Conservation (phyloP, 179 eudicot species). For the Nepenthes alata region DNA sequence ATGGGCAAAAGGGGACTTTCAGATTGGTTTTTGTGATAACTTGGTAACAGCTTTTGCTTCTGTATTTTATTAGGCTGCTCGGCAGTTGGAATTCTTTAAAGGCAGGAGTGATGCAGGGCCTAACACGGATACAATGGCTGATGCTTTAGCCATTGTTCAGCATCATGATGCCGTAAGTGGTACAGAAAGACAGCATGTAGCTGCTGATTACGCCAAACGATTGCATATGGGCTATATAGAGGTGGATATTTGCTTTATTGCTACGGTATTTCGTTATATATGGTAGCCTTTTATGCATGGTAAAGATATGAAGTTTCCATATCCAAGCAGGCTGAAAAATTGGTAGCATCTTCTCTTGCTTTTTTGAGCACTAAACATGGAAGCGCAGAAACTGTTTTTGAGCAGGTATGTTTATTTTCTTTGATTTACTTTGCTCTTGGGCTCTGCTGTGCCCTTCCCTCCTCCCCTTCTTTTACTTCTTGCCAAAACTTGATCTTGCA, state of each 20-base stretch:
- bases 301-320: neutral
- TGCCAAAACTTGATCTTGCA: too few species aligned
- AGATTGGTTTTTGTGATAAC: neutral
- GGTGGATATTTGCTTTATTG: slow-evolving; percentile 26
- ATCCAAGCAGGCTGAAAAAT: slow-evolving; percentile 60
- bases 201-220: slow-evolving; percentile 75
- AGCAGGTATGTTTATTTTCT: slow-evolving; percentile 43
- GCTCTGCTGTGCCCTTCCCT: neutral
- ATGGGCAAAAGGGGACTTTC: neutral
- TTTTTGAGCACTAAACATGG: slow-evolving; percentile 18
- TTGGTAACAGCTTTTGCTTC: neutral
- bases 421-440: slow-evolving; percentile 2
- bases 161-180: slow-evolving; percentile 98
- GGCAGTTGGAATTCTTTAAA: slow-evolving; percentile 65
- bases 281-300: neutral
- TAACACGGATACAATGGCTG: slow-evolving; percentile 54
- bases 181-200: slow-evolving; percentile 79
- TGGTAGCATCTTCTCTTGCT: slow-evolving; percentile 67
- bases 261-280: neutral
- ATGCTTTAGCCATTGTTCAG: slow-evolving; percentile 87
- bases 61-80: slow-evolving; percentile 52
- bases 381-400: slow-evolving; percentile 34
- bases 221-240: slow-evolving; percentile 61
- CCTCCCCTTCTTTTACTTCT: neutral
- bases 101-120: slow-evolving; percentile 58